phyloP scores from a whole-genome alignment of 2,329 filamentous ascomycete genomes.

The Epichloe hybrida region DNA sequence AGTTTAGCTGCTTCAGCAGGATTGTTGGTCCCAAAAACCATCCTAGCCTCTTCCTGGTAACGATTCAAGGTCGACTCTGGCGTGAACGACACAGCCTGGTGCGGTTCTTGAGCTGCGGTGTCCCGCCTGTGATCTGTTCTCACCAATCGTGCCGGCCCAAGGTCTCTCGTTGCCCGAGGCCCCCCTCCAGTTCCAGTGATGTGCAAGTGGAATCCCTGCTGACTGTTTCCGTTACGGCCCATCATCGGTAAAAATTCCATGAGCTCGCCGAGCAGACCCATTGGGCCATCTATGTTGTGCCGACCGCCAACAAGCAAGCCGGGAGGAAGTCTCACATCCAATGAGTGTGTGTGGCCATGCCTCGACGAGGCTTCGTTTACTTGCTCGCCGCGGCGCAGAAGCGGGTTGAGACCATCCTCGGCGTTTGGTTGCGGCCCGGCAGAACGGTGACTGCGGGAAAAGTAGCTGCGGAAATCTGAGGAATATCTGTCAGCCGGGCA shows the following conservation, averaged over 20 bases:
- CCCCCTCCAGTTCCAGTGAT: conserved; percentile 36
- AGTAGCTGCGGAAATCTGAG: conserved; percentile 35
- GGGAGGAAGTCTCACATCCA: conserved; percentile 38
- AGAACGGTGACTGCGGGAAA: conserved; percentile 38
- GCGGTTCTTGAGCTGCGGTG: conserved; percentile 40
- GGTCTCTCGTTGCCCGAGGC: conserved; percentile 37
- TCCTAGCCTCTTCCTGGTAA: conserved; percentile 80
- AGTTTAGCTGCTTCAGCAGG: conserved; percentile 54
- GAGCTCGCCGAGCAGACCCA: conserved; percentile 41
- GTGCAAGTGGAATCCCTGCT: conserved; percentile 46
- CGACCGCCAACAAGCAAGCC: conserved; percentile 28
- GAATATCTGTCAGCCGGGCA: background rate
- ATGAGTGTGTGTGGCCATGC: conserved; percentile 33
- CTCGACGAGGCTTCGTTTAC: conserved; percentile 34
- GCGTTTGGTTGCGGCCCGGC: conserved; percentile 40
- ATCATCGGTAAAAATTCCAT: conserved; percentile 40
- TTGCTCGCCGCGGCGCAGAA: conserved; percentile 53
- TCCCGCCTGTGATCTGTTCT: conserved; percentile 38
- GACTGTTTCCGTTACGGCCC: conserved; percentile 29
- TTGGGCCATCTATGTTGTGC: conserved; percentile 32
- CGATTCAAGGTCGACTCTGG: conserved; percentile 58
- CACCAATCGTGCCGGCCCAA: conserved; percentile 26
- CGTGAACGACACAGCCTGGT: conserved; percentile 64
- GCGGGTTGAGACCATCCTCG: conserved; percentile 77
- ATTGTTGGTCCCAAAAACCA: conserved; percentile 62